Evolutionary conservation across 2,329 filamentous ascomycete genomes (phyloP), one percentile per base, ranked within the genome.

Genomic region (Ophiostoma triangulosporum): DNA sequence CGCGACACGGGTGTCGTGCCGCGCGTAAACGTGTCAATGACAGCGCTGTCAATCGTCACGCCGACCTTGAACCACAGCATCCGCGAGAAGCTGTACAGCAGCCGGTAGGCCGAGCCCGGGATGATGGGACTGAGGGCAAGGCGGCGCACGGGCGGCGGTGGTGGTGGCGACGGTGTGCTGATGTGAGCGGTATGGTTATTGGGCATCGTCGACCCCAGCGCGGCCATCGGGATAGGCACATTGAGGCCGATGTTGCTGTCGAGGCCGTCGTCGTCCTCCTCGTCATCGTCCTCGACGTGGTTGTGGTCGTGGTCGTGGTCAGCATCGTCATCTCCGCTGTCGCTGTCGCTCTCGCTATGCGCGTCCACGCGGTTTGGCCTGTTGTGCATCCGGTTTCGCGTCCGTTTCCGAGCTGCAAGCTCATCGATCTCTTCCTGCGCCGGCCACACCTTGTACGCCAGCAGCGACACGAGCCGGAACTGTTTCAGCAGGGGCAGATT

Each of bases 41-140:
- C 26, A n/a, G 43, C 43, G n/a, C 29, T 12, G 31, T 58, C 51
- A 11, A 57, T 7, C 12, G 43, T 27, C 14, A 36, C 12, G 32
- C 54, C 48, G 2, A 55, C 17, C 40, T 55, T 55, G 55, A 56
- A 49, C 50, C 55, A 56, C 9, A 56, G 22, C 7, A 46, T 22
- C 3, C 51, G 51, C 7, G 33, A 32, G 12, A 50, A 12, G 9
- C 52, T 45, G 7, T 46, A 12, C 6, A n/a, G 4, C 11, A 5
- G 6, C 14, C 15, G 32, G 49, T 5, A 20, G 9, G 17, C 15
- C 20, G 14, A 45, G 29, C 35, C 48, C 26, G 43, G 43, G 8
- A 48, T n/a, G 8, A 38, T 14, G 3, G 53, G 50, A 6, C 17
- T 27, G 15, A 55, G 33, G 22, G 36, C 53, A 3, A 55, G 20